Base-by-base conservation (phyloP, 2,329 filamentous ascomycete species). In the Phoma sp. region DNA sequence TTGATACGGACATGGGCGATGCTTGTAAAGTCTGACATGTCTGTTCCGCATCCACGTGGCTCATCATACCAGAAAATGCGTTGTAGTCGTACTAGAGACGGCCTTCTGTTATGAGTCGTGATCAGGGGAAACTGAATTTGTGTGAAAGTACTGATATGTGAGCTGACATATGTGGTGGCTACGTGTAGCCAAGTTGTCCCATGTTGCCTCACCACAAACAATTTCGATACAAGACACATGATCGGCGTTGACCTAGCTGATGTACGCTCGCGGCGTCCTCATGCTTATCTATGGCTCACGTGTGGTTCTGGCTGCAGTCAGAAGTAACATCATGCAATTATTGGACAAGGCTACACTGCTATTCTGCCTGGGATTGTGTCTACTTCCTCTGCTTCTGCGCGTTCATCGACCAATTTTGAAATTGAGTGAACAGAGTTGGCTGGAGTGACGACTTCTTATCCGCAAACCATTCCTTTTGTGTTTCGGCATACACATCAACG, bases 391-490 rank as follows among this genome's bases (percentile, higher is more conserved):
- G 65, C 44, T 65, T 66, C 37, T 62, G 62, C 49, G 60, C 55
- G 36, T 58, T 67, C 43, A 66, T 48, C 18, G 68, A 75, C 78
- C 78, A 81, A 54, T 76, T 79, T 46, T 76, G 73, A 70, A 79
- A 81, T 52, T 80, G 74, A 1, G 72, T 78, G 61, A 82, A 80
- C 35, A 81, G 65, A 13, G 68, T 72, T 7, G 74, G 68, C 45
- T 78, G 77, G 4, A 80, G 65, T 51, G 71, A 71, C 35, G 72
- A 73, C 60, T 76, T 77, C 51, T 69, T 64, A 51, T 80, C 73
- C 47, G 56, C 52, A 39, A 75, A 75, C 77, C 77, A 80, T 55
- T 78, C 63, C 52, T 75, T 77, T 62, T 77, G 74, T 24, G 78
- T 75, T 33, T 73, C 68, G 2, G 66, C 69, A 62, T 82, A 82